phyloP scores from a whole-genome alignment of 2,329 filamentous ascomycete genomes.

The Phyllosticta citriasiana region DNA sequence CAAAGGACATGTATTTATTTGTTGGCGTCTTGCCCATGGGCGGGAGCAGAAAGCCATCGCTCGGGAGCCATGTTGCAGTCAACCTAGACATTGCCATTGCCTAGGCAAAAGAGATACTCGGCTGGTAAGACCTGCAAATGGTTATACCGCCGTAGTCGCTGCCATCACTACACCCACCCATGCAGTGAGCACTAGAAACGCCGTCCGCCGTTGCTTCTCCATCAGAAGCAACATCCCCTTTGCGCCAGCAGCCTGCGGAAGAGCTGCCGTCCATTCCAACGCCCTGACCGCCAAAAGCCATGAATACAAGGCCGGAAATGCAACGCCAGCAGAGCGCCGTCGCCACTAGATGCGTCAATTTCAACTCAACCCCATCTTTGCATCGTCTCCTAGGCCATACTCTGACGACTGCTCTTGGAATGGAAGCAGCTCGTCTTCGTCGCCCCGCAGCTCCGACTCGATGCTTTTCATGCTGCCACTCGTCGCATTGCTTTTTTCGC shows the following conservation, averaged over 20 bases:
- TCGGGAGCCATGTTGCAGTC: background rate
- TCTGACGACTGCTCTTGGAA: slow-evolving; percentile 43
- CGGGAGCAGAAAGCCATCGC: no score
- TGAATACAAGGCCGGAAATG: background rate
- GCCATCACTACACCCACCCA: background rate
- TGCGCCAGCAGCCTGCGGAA: background rate
- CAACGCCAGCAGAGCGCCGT: background rate
- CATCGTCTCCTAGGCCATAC: slow-evolving; percentile 78
- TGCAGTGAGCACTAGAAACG: background rate
- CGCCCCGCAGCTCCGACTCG: slow-evolving; percentile 22
- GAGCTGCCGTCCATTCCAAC: background rate
- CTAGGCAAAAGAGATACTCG: background rate
- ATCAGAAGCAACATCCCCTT: background rate
- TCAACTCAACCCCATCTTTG: slow-evolving; percentile 72
- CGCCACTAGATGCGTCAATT: background rate
- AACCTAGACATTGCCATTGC: background rate
- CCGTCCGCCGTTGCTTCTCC: background rate
- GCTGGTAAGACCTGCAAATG: background rate
- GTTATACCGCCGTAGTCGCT: background rate
- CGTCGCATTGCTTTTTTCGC: slow-evolving; percentile 17
- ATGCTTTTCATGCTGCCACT: slow-evolving; percentile 19
- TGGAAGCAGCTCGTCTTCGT: slow-evolving; percentile 41
- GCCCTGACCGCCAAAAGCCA: background rate
- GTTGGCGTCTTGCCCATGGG: background rate
- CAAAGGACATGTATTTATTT: background rate